A percentile compares a stretch with the other conserved stretches of the same genome.
These are phyloP conservation scores for Scutellaria minor DNA, from an alignment of 257 asterid genomes.

Conservation along the genomic window DNA sequence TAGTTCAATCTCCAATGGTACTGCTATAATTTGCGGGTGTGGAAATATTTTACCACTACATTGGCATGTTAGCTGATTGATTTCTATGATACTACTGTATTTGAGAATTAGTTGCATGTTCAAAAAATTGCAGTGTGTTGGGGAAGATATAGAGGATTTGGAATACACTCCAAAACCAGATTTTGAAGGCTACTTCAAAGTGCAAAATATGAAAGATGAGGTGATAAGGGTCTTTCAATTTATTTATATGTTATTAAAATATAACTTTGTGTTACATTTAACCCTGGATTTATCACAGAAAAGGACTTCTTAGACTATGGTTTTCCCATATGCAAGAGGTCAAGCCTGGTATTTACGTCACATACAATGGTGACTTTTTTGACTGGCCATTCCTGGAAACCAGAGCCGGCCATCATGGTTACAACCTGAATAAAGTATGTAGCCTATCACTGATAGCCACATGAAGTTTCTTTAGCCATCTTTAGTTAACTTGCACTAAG, in stretches of 20 bases:
- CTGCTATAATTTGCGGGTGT: conserved; percentile 16
- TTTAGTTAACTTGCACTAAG: conserved; percentile 5
- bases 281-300: conserved; percentile 54
- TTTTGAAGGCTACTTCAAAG: conserved; percentile 86
- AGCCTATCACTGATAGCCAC: conserved; percentile 28
- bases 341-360: conserved; percentile 94
- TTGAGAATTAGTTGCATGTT: conserved; percentile 24
- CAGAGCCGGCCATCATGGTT: conserved; percentile 89
- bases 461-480: conserved; percentile 24
- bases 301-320: conserved; percentile 84
- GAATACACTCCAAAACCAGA: conserved; percentile 99
- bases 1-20: conserved; percentile 1
- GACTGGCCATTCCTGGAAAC: conserved; percentile 98
- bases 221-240: conserved; percentile 45
- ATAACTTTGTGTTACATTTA: conserved; percentile 15
- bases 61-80: conserved; percentile 23
- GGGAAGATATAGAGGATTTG: conserved; percentile 91
- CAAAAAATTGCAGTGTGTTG: conserved; percentile 73
- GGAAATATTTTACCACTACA: conserved; percentile 5
- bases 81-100: conserved; percentile 16
- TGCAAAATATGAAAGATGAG: conserved; percentile 90
- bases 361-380: conserved; percentile 97
- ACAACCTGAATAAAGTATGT: conserved; percentile 77
- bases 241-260: neutral
- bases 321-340: conserved; percentile 91